Percentiles rank a stretch among this genome's conserved stretches.
Evolutionary conservation across 1,284 basidiomycete species (phyloP).

Genomic region (Ustilago crameri): DNA sequence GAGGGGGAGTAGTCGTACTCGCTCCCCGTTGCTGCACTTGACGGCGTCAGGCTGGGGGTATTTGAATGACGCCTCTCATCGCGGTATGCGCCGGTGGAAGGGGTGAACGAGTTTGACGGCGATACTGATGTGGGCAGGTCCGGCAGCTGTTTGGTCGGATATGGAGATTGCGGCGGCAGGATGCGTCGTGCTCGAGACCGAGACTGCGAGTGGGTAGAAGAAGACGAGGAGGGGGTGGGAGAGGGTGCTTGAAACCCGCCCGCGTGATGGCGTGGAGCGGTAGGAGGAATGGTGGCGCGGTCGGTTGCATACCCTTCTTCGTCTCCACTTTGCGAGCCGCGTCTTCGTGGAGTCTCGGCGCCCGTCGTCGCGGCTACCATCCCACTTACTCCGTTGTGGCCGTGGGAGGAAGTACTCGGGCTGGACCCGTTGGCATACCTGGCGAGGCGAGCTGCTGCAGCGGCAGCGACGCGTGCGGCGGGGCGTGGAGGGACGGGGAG

Average conservation of each 20-base stretch:
- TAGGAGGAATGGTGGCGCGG: neutral
- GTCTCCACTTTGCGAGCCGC: neutral
- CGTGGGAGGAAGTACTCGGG: neutral
- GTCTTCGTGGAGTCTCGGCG: neutral
- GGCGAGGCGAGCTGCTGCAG: neutral
- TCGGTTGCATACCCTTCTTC: conserved; percentile 23
- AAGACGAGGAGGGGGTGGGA: neutral
- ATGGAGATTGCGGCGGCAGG: too few relatives aligned
- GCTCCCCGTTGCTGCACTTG: neutral
- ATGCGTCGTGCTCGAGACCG: too few relatives aligned
- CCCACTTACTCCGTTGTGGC: neutral
- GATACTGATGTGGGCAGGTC: too few relatives aligned
- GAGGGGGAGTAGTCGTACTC: conserved; percentile 19
- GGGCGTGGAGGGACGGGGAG: conserved; percentile 32
- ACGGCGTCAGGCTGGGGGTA: conserved; percentile 9
- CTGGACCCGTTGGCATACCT: neutral
- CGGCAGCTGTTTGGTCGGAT: too few relatives aligned
- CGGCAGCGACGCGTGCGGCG: neutral
- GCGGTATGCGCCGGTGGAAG: too few relatives aligned
- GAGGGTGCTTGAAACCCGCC: neutral
- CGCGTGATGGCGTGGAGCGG: neutral
- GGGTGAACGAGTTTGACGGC: too few relatives aligned
- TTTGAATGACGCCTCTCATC: conserved; percentile 5
- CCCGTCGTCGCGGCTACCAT: neutral
- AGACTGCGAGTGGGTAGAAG: neutral